Evolutionary conservation across 2,329 filamentous ascomycete genomes (phyloP).

Genomic region (Neophaeococcomyces aloes): DNA sequence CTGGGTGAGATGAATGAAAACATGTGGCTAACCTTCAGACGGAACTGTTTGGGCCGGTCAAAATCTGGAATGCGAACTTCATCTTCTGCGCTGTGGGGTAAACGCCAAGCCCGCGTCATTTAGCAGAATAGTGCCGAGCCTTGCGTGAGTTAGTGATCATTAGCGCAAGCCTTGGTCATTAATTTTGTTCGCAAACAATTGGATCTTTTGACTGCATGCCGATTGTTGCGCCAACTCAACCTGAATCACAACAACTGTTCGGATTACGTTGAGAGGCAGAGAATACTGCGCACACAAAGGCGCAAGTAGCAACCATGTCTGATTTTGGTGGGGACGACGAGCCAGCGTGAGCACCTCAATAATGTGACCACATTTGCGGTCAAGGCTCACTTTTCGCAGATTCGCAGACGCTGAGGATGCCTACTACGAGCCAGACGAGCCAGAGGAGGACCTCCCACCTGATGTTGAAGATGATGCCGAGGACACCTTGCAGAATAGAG

Average conservation of each 20-base stretch:
- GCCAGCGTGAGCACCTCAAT: conserved; percentile 39
- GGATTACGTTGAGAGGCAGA: too few species aligned
- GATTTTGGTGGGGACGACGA: conserved; percentile 60
- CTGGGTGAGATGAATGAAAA: neutral
- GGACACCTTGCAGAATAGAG: conserved; percentile 40
- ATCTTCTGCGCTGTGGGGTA: neutral
- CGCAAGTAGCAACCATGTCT: conserved; percentile 46
- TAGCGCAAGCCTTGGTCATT: neutral
- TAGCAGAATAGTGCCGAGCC: neutral
- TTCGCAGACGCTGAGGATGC: conserved; percentile 23
- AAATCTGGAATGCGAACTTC: conserved; percentile 2
- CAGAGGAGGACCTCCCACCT: conserved; percentile 47
- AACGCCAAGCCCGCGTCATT: neutral
- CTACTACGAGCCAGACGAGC: conserved; percentile 49
- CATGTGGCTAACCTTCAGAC: neutral
- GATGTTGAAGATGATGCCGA: conserved; percentile 38
- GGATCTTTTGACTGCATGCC: neutral
- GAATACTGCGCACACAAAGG: too few species aligned
- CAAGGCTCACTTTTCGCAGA: conserved; percentile 10
- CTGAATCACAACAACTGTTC: too few species aligned
- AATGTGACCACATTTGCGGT: conserved; percentile 2
- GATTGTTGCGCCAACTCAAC: neutral
- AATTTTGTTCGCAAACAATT: neutral
- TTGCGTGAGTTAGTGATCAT: neutral
- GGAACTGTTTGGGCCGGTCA: neutral